Evolutionary conservation across 257 asterid species (phyloP).

Genomic region (Solanum megistacrolobum): DNA sequence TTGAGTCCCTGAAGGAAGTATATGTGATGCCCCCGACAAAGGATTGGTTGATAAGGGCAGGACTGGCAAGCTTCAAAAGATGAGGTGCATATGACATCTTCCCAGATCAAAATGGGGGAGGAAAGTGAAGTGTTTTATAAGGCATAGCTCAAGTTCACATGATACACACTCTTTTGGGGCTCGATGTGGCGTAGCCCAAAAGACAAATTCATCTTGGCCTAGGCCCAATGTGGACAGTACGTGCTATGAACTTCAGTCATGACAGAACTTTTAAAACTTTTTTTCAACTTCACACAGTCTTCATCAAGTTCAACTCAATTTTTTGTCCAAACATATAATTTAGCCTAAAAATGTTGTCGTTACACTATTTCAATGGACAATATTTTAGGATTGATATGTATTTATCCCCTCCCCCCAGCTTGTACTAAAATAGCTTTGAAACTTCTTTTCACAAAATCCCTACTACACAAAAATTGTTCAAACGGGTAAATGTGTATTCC

Average conservation of each 20-base stretch:
- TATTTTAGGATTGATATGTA: neutral
- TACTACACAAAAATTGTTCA: neutral
- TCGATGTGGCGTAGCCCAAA: neutral
- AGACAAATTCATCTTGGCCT: neutral
- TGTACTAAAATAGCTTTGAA: neutral
- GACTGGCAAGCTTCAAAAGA: neutral
- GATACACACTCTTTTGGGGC: neutral
- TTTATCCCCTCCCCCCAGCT: neutral
- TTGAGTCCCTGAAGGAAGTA: neutral
- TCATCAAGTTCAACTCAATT: neutral
- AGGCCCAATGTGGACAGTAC: neutral
- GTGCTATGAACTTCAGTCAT: neutral
- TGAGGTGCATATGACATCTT: neutral
- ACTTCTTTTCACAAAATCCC: neutral
- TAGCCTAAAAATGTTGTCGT: neutral
- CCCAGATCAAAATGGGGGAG: neutral
- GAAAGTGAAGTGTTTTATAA: neutral
- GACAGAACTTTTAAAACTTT: neutral
- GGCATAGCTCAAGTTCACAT: neutral
- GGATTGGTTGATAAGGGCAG: neutral
- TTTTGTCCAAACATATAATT: neutral
- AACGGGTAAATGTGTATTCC: neutral
- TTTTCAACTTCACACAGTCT: neutral
- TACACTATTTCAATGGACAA: neutral
- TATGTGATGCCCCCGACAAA: neutral